Base-by-base conservation (phyloP, 1,284 basidiomycete species). In the Rhodotorula sp. region DNA sequence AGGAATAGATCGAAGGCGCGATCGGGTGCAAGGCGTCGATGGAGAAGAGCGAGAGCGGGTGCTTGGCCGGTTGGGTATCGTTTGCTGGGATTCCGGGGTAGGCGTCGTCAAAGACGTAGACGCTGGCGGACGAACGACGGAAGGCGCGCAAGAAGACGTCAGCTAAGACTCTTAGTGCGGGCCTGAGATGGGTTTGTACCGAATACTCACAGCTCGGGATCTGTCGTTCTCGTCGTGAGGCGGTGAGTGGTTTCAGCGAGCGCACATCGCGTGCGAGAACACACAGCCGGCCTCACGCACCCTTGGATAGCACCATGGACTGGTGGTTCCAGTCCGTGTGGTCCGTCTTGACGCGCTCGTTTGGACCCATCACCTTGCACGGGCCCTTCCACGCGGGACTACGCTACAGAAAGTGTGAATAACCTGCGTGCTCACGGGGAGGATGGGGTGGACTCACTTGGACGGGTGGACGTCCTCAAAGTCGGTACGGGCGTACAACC, bases 61-160 rank as follows among this genome's bases (percentile, higher is more conserved):
- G 68, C 12, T n/a, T 0, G 4, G 68, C 37, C 4, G 55, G 33
- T 3, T n/a, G 2, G 14, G 6, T 12, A 2, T 20, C 48, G 42
- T 22, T 18, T 7, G 44, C 48, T 6, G 54, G 26, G 4, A 15
- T 5, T 6, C 45, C 59, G 0, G 69, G 69, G 59, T 71, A 71
- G 29, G 30, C 42, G 58, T 71, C 69, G 59, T 67, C 62, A 60
- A 67, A 71, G 29, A 60, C 42, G 66, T 64, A 64, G 59, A 64
- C 26, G 6, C 69, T 71, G 66, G 18, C 10, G 24, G 1, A n/a
- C 10, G 24, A 4, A 15, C 1, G 18, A 30, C 22, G 12, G 17
- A 49, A 44, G 12, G 37, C 14, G 57, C 30, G 24, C 7, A 8
- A n/a, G 26, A 22, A n/a, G 42, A 14, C 18, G 48, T 42, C 37